A percentile compares a stretch with the other conserved stretches of the same genome.
These are phyloP conservation scores for Lotmaria passim DNA, from an alignment of 208 protist species.

Conservation along the genomic window DNA sequence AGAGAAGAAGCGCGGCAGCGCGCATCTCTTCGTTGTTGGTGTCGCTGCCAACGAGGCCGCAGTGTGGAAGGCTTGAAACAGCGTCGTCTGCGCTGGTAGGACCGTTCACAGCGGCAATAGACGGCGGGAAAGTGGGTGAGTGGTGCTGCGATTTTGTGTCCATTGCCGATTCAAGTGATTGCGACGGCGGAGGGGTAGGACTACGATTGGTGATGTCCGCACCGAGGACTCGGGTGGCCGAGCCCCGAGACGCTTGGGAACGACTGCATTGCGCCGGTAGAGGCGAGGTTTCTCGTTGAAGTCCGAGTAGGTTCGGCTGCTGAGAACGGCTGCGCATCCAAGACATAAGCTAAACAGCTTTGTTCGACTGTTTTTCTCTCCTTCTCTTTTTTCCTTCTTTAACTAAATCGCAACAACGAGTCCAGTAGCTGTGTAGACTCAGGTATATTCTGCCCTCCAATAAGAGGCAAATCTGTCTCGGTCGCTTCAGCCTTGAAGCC, in stretches of 20 bases:
- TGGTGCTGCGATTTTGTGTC: too few relatives aligned
- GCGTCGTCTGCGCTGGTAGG: not conserved
- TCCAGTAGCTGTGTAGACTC: too few relatives aligned
- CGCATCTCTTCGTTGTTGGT: not conserved
- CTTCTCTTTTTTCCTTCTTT: not conserved
- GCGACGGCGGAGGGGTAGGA: slow-evolving; percentile 4
- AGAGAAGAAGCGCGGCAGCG: not conserved
- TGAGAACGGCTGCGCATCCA: slow-evolving; percentile 10
- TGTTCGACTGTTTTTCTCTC: not conserved
- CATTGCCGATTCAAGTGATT: not conserved
- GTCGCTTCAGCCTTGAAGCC: too few relatives aligned
- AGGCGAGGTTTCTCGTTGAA: slow-evolving; percentile 5
- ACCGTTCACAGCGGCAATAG: not conserved
- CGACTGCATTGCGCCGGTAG: not conserved
- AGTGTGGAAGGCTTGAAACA: not conserved
- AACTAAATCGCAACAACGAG: too few relatives aligned
- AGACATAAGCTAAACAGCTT: too few relatives aligned
- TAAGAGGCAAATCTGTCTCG: too few relatives aligned
- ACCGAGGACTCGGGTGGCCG: not conserved
- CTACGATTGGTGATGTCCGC: slow-evolving; percentile 21
- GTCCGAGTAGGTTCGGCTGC: not conserved
- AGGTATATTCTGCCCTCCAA: too few relatives aligned
- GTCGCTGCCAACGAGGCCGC: not conserved
- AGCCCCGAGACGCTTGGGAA: slow-evolving; percentile 6
- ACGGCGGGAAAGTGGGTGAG: not conserved